Evolutionary conservation across 1,284 basidiomycete species (phyloP).

Genomic region (Phenoliferia sp.): DNA sequence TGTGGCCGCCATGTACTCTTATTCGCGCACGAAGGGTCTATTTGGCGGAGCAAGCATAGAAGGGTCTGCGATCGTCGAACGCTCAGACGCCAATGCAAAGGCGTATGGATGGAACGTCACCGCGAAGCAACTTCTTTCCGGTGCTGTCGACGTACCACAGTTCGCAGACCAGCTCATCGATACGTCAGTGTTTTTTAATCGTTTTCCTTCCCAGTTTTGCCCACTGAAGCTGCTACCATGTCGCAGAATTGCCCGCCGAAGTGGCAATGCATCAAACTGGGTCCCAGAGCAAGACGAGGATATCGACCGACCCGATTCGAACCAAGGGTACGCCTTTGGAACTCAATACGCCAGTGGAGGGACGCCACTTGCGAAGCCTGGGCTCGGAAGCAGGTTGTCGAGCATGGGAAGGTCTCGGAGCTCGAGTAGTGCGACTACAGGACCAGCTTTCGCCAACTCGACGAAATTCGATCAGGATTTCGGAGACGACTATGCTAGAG

Average conservation of each 20-base stretch:
- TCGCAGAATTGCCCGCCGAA: conserved; percentile 32
- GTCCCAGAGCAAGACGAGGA: conserved; percentile 28
- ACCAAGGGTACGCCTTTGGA: conserved; percentile 25
- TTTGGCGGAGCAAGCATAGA: conserved; percentile 80
- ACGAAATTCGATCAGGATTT: conserved; percentile 17
- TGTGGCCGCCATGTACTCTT: conserved; percentile 86
- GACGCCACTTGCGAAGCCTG: neutral
- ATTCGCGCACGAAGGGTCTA: conserved; percentile 88
- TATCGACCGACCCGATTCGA: conserved; percentile 2
- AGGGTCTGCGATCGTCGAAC: conserved; percentile 89
- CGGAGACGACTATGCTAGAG: neutral
- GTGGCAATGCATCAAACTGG: conserved; percentile 40
- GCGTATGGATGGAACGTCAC: conserved; percentile 65
- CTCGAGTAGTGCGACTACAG: neutral
- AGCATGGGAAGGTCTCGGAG: neutral
- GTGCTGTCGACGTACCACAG: conserved; percentile 63
- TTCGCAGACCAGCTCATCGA: conserved; percentile 65
- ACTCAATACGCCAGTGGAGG: conserved; percentile 10
- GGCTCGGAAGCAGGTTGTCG: neutral
- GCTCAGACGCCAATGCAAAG: conserved; percentile 61
- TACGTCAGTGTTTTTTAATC: no score
- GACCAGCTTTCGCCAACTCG: neutral
- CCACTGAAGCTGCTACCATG: no score
- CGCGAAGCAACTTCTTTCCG: conserved; percentile 72
- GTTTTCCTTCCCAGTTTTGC: no score